Base-by-base conservation (phyloP, 768 basidiomycete species). In the Tubosaeta brunneosetosa region DNA sequence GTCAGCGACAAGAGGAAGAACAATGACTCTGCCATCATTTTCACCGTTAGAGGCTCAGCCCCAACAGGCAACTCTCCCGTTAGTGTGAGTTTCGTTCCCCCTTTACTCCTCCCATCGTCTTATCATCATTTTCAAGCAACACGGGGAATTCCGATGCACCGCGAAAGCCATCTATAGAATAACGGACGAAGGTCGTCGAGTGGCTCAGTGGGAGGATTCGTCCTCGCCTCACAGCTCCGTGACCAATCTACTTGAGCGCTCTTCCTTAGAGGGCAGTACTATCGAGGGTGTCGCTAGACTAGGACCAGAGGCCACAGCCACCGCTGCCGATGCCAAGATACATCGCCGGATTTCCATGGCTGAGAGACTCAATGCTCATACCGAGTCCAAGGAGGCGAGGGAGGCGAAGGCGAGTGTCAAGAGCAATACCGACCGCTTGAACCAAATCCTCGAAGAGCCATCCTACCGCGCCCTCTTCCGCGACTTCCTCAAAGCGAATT, bases 111-210 rank as follows among this genome's bases (percentile, higher is more conserved):
- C 8, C n/a, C 47, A 49, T 27, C 34, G 46, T 48, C 50, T 55
- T 44, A 55, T 55, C 53, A 41, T 55, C 19, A 33, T 52, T 52
- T 60, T 54, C 56, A 68, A 92, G 91, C 85, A 88, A 83, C 84
- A 90, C 59, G 94, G 91, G 49, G 95, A 98, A 73, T 99, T 95
- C 77, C 86, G 95, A 38, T 94, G 91, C 71, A 94, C 94, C 0
- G 87, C 91, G 37, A 94, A 95, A 64, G 93, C 94, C 11, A 85
- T 95, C 63, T 99, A 99, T 78, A 85, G 82, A 69, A 81, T 98
- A 65, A 94, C 97, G 0, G 90, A 94, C 16, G 93, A 94, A 69
- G 97, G 97, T 26, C 81, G 83, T 53, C 80, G 86, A 37, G 71
- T 90, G 2, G 94, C 93, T 32, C 84, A 86, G 53, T 98, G 94